These are phyloP conservation scores for Didymella pinodella DNA, from an alignment of 2,329 filamentous ascomycete genomes.

Conservation along the genomic window DNA sequence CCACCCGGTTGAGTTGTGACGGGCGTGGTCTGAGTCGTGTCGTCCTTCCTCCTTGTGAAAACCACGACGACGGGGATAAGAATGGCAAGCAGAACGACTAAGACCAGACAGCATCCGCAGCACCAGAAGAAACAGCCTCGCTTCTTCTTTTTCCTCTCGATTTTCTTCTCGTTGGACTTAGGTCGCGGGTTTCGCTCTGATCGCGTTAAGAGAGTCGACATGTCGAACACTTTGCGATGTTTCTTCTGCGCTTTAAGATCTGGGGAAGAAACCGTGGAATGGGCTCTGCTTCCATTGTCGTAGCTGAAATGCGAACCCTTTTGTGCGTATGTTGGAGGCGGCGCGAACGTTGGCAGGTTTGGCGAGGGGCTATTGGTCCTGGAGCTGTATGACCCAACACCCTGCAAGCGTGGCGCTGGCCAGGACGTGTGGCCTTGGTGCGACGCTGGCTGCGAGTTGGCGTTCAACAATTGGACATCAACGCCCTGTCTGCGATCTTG, in stretches of 20 bases:
- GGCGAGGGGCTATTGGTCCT: constrained; percentile 28
- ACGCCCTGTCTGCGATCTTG: constrained; percentile 36
- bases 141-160: constrained; percentile 45
- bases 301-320: constrained; percentile 40
- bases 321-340: constrained; percentile 39
- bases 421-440: constrained; percentile 31
- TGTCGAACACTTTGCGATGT: constrained; percentile 42
- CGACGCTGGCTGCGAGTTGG: constrained; percentile 27
- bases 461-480: constrained; percentile 23
- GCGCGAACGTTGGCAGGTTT: constrained; percentile 41
- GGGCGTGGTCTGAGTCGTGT: constrained; percentile 31
- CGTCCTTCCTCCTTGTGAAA: constrained; percentile 51
- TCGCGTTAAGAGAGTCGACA: constrained; percentile 37
- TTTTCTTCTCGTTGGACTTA: constrained; percentile 26
- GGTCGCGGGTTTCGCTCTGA: constrained; percentile 28
- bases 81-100: constrained; percentile 48
- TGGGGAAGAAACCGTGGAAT: constrained; percentile 32
- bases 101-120: constrained; percentile 49
- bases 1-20: constrained; percentile 25
- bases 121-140: constrained; percentile 44
- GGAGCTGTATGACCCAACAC: constrained; percentile 18
- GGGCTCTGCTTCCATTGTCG: constrained; percentile 37
- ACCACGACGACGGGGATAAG: constrained; percentile 52
- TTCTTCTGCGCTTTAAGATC: constrained; percentile 40
- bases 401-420: constrained; percentile 27